Conservation (phyloP, 345 rosid species). For the Camelina sativa region DNA sequence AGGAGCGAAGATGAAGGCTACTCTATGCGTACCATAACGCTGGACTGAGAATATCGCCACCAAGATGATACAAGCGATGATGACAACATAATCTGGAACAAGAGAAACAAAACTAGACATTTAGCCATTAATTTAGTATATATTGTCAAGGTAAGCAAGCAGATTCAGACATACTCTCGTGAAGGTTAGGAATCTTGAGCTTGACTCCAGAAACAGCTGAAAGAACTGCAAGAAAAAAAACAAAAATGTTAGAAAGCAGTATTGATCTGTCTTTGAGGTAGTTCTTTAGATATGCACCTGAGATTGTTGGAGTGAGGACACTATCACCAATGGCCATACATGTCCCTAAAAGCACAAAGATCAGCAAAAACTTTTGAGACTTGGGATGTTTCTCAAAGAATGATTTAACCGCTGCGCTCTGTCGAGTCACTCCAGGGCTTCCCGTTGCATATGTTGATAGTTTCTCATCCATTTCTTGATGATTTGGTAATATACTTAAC, state of each 20-base stretch:
- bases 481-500: constrained; percentile 77
- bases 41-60: constrained; percentile 88
- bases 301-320: constrained; percentile 86
- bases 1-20: constrained; percentile 83
- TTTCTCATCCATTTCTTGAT: constrained; percentile 79
- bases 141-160: neutral
- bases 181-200: constrained; percentile 63
- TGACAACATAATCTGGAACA: constrained; percentile 64
- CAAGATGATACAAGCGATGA: constrained; percentile 68
- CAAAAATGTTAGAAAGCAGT: neutral
- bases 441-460: constrained; percentile 62
- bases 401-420: constrained; percentile 58
- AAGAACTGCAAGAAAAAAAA: constrained; percentile 58
- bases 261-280: neutral
- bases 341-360: constrained; percentile 75
- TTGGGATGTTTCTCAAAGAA: constrained; percentile 65
- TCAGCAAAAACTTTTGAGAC: constrained; percentile 53
- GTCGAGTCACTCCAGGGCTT: constrained; percentile 53
- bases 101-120: constrained; percentile 21
- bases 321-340: constrained; percentile 83
- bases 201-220: constrained; percentile 81
- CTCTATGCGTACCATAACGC: constrained; percentile 79
- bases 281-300: constrained; percentile 49
- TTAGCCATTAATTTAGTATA: neutral
- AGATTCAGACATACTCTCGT: constrained; percentile 62